Conservation (phyloP, 352 stramenopile genomes). For the Pseudoperonospora humuli region DNA sequence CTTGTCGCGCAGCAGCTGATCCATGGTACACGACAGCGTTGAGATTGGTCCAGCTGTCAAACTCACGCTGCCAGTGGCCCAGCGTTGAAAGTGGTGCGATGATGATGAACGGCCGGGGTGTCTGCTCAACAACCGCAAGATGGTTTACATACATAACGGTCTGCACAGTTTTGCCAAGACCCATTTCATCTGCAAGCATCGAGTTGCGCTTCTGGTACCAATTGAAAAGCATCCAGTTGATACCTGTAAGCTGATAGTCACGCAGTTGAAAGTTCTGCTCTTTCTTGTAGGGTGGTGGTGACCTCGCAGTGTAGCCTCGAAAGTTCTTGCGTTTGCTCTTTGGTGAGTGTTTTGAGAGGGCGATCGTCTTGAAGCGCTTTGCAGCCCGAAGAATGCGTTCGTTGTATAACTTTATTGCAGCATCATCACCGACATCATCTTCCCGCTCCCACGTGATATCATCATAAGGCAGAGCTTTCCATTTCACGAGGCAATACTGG, state of each 20-base stretch:
- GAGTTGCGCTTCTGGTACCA: constrained; percentile 97
- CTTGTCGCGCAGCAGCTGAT: constrained; percentile 75
- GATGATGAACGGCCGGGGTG: constrained; percentile 94
- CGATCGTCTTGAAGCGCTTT: constrained; percentile 43
- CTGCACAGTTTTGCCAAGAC: constrained; percentile 93
- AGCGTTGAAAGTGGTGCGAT: constrained; percentile 97
- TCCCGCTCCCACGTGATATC: constrained; percentile 97
- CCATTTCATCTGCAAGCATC: constrained; percentile 99
- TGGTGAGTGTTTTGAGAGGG: constrained; percentile 24
- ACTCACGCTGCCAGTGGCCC: constrained; percentile 96
- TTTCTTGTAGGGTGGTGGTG: constrained; percentile 48
- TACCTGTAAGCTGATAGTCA: constrained; percentile 98
- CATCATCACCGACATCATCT: constrained; percentile 90
- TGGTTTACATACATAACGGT: constrained; percentile 94
- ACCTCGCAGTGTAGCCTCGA: constrained; percentile 54
- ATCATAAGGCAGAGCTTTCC: constrained; percentile 96
- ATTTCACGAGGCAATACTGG: constrained; percentile 98
- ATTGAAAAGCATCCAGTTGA: constrained; percentile 99
- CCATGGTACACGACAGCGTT: constrained; percentile 99
- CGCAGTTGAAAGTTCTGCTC: constrained; percentile 81
- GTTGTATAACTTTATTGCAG: constrained; percentile 76
- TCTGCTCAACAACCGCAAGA: constrained; percentile 90
- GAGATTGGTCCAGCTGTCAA: constrained; percentile 94
- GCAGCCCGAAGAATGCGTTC: constrained; percentile 43
- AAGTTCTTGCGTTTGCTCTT: constrained; percentile 64